Percentiles rank a stretch among this genome's conserved stretches.
Evolutionary conservation across 1,139 yeast genomes (phyloP).

Genomic region (Blastobotrys niveus): DNA sequence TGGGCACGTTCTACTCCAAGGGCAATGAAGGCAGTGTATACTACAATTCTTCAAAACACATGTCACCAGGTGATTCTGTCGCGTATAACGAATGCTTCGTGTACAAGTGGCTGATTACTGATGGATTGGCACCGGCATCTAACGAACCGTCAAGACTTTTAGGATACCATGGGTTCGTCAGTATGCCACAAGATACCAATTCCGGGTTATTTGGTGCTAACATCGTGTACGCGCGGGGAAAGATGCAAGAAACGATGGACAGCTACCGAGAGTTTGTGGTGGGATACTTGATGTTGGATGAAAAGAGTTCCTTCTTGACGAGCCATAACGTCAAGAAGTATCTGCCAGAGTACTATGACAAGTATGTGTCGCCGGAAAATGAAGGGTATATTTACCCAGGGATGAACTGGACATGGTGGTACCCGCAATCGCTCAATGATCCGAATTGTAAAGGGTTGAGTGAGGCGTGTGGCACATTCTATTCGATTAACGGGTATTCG

Average conservation of each 20-base stretch:
- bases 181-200: constrained; percentile 12
- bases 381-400: constrained; percentile 8
- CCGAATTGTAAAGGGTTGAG: constrained; percentile 2
- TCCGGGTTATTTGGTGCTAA: constrained; percentile 9
- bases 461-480: constrained; percentile 9
- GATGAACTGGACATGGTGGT: constrained; percentile 11
- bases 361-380: background rate
- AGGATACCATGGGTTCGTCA: constrained; percentile 10
- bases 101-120: constrained; percentile 12
- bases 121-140: constrained; percentile 7
- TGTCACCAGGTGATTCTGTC: constrained; percentile 8
- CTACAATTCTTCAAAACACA: background rate
- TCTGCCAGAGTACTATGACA: constrained; percentile 8
- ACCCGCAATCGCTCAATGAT: constrained; percentile 9
- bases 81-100: constrained; percentile 6
- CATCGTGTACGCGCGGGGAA: constrained; percentile 6
- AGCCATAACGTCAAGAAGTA: constrained; percentile 9
- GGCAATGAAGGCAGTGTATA: constrained; percentile 11
- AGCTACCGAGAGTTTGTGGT: constrained; percentile 10
- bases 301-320: constrained; percentile 2
- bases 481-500: constrained; percentile 8
- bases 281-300: constrained; percentile 6
- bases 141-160: constrained; percentile 5
- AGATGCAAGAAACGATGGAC: constrained; percentile 9
- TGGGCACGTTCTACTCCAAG: constrained; percentile 12